These are phyloP conservation scores for Nemania serpens DNA, from an alignment of 2,329 filamentous ascomycete species.

Conservation along the genomic window DNA sequence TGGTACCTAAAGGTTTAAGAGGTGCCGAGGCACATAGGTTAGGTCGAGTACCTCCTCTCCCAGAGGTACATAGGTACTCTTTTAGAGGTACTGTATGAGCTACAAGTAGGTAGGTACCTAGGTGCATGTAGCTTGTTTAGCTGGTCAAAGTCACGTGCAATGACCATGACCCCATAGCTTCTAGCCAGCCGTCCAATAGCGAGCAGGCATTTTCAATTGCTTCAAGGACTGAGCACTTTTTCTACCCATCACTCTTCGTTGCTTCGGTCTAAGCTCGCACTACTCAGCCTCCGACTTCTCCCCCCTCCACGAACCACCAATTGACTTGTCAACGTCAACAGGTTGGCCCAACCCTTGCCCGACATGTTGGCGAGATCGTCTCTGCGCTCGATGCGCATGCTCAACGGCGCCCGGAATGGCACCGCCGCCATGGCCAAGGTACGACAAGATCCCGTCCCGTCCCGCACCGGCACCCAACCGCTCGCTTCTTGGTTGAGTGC, in stretches of 20 bases:
- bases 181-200: slow-evolving; percentile 33
- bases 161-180: slow-evolving; percentile 21
- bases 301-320: slow-evolving; percentile 30
- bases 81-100: too few relatives aligned
- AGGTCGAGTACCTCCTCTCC: too few relatives aligned
- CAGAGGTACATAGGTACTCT: background rate
- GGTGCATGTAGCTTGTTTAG: slow-evolving; percentile 5
- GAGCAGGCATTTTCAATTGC: slow-evolving; percentile 40
- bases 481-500: background rate
- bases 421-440: slow-evolving; percentile 76
- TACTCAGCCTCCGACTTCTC: slow-evolving; percentile 31
- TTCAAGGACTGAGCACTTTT: slow-evolving; percentile 42
- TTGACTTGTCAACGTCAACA: slow-evolving; percentile 37
- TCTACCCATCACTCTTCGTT: slow-evolving; percentile 31
- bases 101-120: background rate
- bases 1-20: too few relatives aligned
- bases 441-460: slow-evolving; percentile 47
- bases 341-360: slow-evolving; percentile 49
- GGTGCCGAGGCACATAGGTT: too few relatives aligned
- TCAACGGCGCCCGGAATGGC: slow-evolving; percentile 77
- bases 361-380: slow-evolving; percentile 93
- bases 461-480: slow-evolving; percentile 9
- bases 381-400: slow-evolving; percentile 84
- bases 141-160: slow-evolving; percentile 26
- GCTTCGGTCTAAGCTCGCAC: slow-evolving; percentile 24